A percentile compares a stretch with the other conserved stretches of the same genome.
Evolutionary conservation across 768 basidiomycete genomes (phyloP).

Genomic region (Hebeloma cylindrosporum): DNA sequence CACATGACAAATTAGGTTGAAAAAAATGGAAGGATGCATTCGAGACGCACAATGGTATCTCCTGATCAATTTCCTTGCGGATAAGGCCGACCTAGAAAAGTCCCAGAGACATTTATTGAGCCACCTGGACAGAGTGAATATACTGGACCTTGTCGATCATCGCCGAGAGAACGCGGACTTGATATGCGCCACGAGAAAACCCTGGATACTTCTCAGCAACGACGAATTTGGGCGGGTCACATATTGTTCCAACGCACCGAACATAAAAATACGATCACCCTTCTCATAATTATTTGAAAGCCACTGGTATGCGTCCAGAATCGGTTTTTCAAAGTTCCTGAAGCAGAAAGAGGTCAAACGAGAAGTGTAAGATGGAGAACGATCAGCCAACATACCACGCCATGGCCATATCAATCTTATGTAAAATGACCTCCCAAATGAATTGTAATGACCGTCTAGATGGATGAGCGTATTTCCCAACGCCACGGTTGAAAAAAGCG

Average conservation of each 20-base stretch:
- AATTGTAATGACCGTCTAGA: constrained; percentile 21
- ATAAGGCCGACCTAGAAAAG: constrained; percentile 40
- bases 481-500: constrained; percentile 34
- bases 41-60: constrained; percentile 13
- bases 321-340: constrained; percentile 26
- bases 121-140: background rate
- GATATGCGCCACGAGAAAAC: constrained; percentile 51
- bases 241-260: constrained; percentile 14
- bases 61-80: constrained; percentile 34
- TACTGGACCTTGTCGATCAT: constrained; percentile 43
- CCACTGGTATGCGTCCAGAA: constrained; percentile 26
- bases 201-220: constrained; percentile 25
- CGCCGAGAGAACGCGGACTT: too few relatives aligned
- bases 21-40: background rate
- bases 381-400: constrained; percentile 30
- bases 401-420: constrained; percentile 17
- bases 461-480: constrained; percentile 30
- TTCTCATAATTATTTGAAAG: constrained; percentile 24
- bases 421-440: constrained; percentile 20
- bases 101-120: background rate
- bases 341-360: background rate
- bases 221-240: background rate
- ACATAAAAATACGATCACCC: constrained; percentile 25
- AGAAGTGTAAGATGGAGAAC: background rate
- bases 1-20: background rate